phyloP scores from a whole-genome alignment of 2,329 filamentous ascomycete species.

The Fusarium newnesense region DNA sequence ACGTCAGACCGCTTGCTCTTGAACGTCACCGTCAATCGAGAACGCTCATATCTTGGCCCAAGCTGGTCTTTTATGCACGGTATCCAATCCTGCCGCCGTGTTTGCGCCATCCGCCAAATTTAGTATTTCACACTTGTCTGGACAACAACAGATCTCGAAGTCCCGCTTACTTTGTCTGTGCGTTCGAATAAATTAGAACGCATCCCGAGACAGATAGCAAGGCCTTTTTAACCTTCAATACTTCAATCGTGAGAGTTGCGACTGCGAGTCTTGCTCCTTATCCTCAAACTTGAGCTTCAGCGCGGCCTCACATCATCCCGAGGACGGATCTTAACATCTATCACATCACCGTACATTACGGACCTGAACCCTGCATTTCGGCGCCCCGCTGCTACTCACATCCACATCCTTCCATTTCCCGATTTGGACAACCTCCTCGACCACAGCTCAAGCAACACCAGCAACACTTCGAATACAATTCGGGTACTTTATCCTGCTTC shows the following conservation, averaged over 20 bases:
- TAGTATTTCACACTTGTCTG: neutral
- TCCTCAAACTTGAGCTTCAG: neutral
- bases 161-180: conserved; percentile 10
- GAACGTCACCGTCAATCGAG: conserved; percentile 16
- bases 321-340: conserved; percentile 13
- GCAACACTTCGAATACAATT: conserved; percentile 1
- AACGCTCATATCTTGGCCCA: conserved; percentile 30
- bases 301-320: conserved; percentile 27
- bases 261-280: neutral
- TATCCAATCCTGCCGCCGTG: conserved; percentile 25
- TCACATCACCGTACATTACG: conserved; percentile 34
- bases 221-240: neutral
- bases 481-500: conserved; percentile 25
- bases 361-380: conserved; percentile 37
- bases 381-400: conserved; percentile 19
- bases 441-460: conserved; percentile 16
- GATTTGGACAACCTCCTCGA: conserved; percentile 19
- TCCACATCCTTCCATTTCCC: conserved; percentile 19
- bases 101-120: conserved; percentile 29
- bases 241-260: neutral
- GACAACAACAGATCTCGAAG: conserved; percentile 7
- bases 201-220: conserved; percentile 9
- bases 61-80: conserved; percentile 26
- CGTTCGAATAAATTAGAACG: conserved; percentile 26
- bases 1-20: conserved; percentile 42